phyloP scores from a whole-genome alignment of 2,329 filamentous ascomycete genomes.

The Myriangium duriaei region DNA sequence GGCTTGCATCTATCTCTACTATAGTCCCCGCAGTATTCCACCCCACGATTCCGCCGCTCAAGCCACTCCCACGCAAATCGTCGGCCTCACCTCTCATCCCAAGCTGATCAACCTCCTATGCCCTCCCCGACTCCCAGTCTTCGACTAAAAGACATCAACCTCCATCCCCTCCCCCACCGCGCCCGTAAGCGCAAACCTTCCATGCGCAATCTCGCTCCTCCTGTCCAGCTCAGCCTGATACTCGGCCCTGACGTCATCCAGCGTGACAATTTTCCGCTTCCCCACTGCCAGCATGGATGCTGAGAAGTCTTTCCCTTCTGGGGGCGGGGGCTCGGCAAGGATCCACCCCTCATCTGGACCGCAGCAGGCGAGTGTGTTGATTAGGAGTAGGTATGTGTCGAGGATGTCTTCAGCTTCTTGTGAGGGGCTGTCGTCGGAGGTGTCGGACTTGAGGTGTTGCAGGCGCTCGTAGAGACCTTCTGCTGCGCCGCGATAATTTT shows the following conservation, averaged over 20 bases:
- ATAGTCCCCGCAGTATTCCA: too few species aligned
- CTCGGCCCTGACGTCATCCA: conserved; percentile 75
- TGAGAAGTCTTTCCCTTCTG: neutral
- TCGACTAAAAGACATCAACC: conserved; percentile 13
- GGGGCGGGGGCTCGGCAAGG: conserved; percentile 35
- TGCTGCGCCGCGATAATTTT: conserved; percentile 71
- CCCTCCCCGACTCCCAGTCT: too few species aligned
- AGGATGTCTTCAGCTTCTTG: conserved; percentile 29
- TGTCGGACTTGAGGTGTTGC: conserved; percentile 30
- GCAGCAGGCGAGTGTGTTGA: conserved; percentile 85
- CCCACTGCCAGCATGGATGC: conserved; percentile 12
- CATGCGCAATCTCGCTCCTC: conserved; percentile 74
- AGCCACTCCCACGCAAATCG: too few species aligned
- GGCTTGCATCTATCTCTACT: too few species aligned
- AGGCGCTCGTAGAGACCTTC: conserved; percentile 44
- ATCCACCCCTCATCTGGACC: conserved; percentile 74
- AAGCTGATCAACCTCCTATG: too few species aligned
- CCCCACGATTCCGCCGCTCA: too few species aligned
- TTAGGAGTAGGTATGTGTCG: conserved; percentile 74
- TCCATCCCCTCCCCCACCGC: conserved; percentile 26
- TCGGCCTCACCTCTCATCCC: too few species aligned
- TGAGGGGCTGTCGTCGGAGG: neutral
- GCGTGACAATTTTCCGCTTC: conserved; percentile 67
- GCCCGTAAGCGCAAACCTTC: conserved; percentile 65
- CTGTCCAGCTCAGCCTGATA: conserved; percentile 86